Evolutionary conservation across 2,329 filamentous ascomycete species (phyloP), one percentile per base, ranked within the genome.

Genomic region (Rutstroemia sp.): DNA sequence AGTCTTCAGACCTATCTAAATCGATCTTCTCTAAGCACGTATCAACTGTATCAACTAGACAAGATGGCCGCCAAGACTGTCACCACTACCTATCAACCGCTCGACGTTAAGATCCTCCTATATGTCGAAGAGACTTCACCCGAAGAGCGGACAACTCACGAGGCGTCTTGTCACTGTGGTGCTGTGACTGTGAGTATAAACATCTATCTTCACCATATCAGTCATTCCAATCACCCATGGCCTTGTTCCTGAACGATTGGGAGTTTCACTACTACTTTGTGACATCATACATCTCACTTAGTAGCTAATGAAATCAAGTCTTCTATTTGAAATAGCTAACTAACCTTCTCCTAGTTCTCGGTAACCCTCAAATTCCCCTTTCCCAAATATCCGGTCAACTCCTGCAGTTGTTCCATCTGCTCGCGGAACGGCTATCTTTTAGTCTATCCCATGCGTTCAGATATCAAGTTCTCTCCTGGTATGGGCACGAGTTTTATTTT

Each of bases 321-420:
- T 16, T 14, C 19, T 30, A 16, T 14, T 5, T 23, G 7, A 19
- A 19, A 14, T 21, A 46, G n/a, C n/a, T 19, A 47, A 47, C 12
- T 16, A 47, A 47, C 30, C 21, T 12, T 14, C 38, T 16, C 27
- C 2, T 81, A 76, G 64, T 76, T 50, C 25, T 48, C 78, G 64
- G 65, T 73, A 52, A 68, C 71, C 4, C 55, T 83, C 12, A 78
- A 82, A 37, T 79, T 85, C 65, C 56, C 63, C 2, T 61, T 63
- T 27, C 61, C 58, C 4, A 76, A 86, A 59, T 81, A 80, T 64
- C 68, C 75, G 9, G 76, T 76, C 9, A 66, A 71, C 4, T 74
- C 78, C 62, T 86, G 86, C 71, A 84, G 83, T 69, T 88, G 87
- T 72, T 86, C 82, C 69, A 80, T 86, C 59, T 86, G 85, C 68